Evolutionary conservation across 371 early-diverging fungal genomes (phyloP), one percentile per base, ranked within the genome.

Genomic region (Sporodiniella umbellata): DNA sequence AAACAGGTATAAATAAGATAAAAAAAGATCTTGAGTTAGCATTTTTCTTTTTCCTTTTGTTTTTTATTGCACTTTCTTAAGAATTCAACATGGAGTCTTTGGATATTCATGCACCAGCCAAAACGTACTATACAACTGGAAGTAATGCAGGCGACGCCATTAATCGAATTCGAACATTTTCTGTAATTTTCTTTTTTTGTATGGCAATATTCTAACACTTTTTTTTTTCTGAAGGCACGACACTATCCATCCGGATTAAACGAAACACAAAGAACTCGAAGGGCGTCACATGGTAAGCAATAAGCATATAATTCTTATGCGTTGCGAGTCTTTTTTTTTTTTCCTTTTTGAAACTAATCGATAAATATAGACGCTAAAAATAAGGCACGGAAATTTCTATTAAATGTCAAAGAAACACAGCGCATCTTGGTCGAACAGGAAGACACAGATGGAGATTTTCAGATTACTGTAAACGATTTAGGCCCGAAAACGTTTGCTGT

Each of bases 401-500:
- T 94, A 28, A 86, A 94, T 52, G 92, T 94, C 1, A 85, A 81
- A 39, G 83, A 83, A 46, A 89, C 91, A 2, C 80, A 87, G 42
- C 73, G 83, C 50, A 61, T 68, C 26, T 74, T 95, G n/a, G 73
- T 95, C 26, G 82, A 69, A 48, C 95, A 96, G 60, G 95, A 96
- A 60, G 96, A 96, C 66, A 92, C 94, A 0, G 88, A 94, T 68
- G 90, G 90, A 11, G 90, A 96, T 57, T 86, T 74, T 56, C 95
- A 94, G 62, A 93, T 96, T 54, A 96, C 95, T 0, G 76, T 96
- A 37, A 80, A 86, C 42, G 96, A 96, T 63, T 47, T 69, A 3
- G 96, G 96, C 0, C 96, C 96, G 14, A 96, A 95, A 60, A 70
- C 83, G 7, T 79, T 96, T 52, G 66, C 74, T 7, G 78, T 96